Evolutionary conservation across 306 rosid genomes (phyloP), one percentile per base, ranked within the genome.

Genomic region (Lathyrus aphaca): DNA sequence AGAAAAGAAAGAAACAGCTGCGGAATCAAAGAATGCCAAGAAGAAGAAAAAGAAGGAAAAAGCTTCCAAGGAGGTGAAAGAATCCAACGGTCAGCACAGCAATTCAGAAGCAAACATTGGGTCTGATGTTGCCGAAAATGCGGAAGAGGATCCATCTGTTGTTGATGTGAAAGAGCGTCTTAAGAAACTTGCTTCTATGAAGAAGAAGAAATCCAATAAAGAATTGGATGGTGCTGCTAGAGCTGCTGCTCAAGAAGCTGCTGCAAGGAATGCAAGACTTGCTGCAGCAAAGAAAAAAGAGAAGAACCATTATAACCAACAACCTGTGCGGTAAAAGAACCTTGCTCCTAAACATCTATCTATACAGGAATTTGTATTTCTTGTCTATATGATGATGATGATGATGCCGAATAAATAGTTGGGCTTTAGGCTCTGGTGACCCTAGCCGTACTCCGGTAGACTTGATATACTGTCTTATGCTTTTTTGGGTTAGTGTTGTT

Each of bases 11-110:
- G 91, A 84, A 29, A 82, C 66, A 69, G 71, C 76, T 40, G 1
- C 76, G 0, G 91, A 83, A 59, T 91, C 85, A 86, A 89, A 86
- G 78, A 72, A 43, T 74, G 81, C 86, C 11, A 89, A 67, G 48
- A 89, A 84, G 86, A 89, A 89, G 88, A 89, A 89, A 66, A 86
- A 89, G 88, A 86, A 89, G 89, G 95, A 88, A 25, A 88, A 84
- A 73, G 68, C 87, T 68, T 49, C 58, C 2, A 89, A 89, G 84
- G 96, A 86, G 81, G 74, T 58, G 35, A 86, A 81, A 81, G 89
- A 86, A 74, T 51, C 86, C 6, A 86, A 79, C 32, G 89, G 81
- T 50, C 89, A 74, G 57, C 64, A 76, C 42, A 74, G 84, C 40
- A 56, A 38, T 11, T 56, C 63, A 27, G 63, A 56, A 56, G 14